Conservation (phyloP, 129 eudicot species). For the Sambucus nigra region DNA sequence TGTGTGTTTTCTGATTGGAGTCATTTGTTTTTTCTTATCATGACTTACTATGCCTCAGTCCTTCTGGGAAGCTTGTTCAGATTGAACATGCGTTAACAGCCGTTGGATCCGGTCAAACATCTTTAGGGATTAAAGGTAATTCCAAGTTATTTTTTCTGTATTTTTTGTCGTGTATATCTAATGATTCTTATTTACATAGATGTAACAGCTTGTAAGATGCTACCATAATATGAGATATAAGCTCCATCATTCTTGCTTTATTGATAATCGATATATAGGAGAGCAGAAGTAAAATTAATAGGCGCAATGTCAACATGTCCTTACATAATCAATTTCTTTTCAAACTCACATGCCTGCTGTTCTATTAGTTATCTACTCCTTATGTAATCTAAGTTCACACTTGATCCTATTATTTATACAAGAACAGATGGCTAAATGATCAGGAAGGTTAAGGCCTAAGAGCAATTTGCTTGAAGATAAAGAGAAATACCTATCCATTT, state of each 20-base stretch:
- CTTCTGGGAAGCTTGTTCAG: slow-evolving; percentile 99
- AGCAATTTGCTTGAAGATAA: too few relatives aligned
- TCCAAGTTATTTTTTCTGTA: neutral
- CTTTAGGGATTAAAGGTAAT: slow-evolving; percentile 87
- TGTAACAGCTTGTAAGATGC: neutral
- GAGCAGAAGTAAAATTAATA: too few relatives aligned
- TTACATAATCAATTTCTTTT: too few relatives aligned
- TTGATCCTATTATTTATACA: neutral
- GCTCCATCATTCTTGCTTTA: neutral
- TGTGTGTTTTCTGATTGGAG: neutral
- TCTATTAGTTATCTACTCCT: neutral
- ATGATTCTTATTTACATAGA: neutral
- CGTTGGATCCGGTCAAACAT: slow-evolving; percentile 96
- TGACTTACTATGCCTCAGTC: slow-evolving; percentile 30
- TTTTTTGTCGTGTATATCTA: neutral
- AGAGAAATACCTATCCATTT: too few relatives aligned
- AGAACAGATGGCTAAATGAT: neutral
- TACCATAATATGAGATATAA: neutral
- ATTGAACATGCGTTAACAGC: slow-evolving; percentile 95
- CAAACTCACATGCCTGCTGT: neutral
- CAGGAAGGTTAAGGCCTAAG: neutral
- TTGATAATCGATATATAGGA: too few relatives aligned
- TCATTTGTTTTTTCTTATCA: neutral
- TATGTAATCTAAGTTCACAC: neutral
- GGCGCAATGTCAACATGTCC: too few relatives aligned